These are phyloP conservation scores for Adansonia digitata DNA, from an alignment of 345 rosid genomes.

Conservation along the genomic window DNA sequence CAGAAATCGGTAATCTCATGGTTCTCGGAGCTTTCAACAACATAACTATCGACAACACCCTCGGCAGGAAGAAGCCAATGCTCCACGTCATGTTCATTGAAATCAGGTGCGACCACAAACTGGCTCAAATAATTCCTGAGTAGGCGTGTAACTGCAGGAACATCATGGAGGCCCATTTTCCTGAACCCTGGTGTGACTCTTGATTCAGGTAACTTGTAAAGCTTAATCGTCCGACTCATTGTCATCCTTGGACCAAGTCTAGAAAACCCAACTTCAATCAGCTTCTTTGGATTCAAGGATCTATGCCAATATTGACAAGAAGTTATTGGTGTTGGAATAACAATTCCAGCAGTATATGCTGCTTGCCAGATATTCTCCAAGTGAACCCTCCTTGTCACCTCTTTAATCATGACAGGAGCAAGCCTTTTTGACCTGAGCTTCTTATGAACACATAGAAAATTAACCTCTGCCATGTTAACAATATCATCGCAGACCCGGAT, in stretches of 20 bases:
- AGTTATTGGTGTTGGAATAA: conserved; percentile 84
- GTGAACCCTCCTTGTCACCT: conserved; percentile 85
- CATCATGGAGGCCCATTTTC: conserved; percentile 74
- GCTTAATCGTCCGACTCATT: conserved; percentile 87
- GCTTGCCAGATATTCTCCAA: conserved; percentile 97
- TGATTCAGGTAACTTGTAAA: conserved; percentile 70
- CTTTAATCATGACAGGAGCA: conserved; percentile 96
- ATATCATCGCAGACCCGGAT: conserved; percentile 65
- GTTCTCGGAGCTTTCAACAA: conserved; percentile 77
- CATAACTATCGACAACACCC: conserved; percentile 70
- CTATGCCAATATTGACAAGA: conserved; percentile 97
- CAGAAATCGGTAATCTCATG: conserved; percentile 87
- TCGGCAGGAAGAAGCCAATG: conserved; percentile 92
- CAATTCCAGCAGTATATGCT: conserved; percentile 86
- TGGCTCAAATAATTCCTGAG: conserved; percentile 63
- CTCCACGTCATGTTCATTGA: conserved; percentile 77
- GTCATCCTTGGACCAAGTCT: conserved; percentile 92
- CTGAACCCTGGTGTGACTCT: conserved; percentile 79
- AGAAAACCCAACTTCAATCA: conserved; percentile 91
- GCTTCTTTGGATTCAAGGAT: conserved; percentile 91
- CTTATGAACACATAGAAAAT: conserved; percentile 90
- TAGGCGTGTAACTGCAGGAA: conserved; percentile 76
- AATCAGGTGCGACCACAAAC: conserved; percentile 81
- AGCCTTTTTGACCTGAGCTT: conserved; percentile 92
- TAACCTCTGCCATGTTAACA: conserved; percentile 87